Evolutionary conservation across 2,329 filamentous ascomycete genomes (phyloP).

Genomic region (Aureobasidium sp.): DNA sequence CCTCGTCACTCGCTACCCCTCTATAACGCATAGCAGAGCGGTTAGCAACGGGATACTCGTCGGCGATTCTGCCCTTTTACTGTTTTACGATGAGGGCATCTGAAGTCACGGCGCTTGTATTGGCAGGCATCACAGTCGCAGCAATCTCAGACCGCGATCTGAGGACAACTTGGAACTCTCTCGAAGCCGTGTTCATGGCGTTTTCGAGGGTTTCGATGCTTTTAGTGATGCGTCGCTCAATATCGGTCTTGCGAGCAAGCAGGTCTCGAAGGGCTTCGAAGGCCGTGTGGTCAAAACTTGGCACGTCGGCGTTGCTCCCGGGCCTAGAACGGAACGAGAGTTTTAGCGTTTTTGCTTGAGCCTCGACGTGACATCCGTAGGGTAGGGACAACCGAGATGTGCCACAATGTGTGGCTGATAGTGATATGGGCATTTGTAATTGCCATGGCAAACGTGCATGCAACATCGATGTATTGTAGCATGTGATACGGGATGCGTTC

Average conservation of each 20-base stretch:
- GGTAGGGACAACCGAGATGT: not conserved
- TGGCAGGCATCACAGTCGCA: not conserved
- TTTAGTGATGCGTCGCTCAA: constrained; percentile 1
- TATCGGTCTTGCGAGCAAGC: constrained; percentile 1
- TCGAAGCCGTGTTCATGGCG: not conserved
- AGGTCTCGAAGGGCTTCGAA: not conserved
- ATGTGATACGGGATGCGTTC: not conserved
- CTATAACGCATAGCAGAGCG: not conserved
- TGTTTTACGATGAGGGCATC: not conserved
- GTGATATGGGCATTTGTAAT: not conserved
- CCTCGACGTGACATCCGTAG: not conserved
- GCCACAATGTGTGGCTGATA: not conserved
- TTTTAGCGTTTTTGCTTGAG: not conserved
- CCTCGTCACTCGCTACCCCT: not conserved
- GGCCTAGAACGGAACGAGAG: not conserved
- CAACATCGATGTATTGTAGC: no score
- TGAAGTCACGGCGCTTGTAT: not conserved
- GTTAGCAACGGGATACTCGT: not conserved
- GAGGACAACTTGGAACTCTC: not conserved
- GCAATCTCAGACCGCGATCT: not conserved
- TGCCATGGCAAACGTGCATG: constrained; percentile 2
- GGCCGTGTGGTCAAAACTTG: not conserved
- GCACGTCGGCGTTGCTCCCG: not conserved
- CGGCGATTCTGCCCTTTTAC: not conserved
- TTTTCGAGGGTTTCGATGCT: not conserved